These are phyloP conservation scores for Cyberlindnera maritima DNA, from an alignment of 805 yeast genomes.

Conservation along the genomic window DNA sequence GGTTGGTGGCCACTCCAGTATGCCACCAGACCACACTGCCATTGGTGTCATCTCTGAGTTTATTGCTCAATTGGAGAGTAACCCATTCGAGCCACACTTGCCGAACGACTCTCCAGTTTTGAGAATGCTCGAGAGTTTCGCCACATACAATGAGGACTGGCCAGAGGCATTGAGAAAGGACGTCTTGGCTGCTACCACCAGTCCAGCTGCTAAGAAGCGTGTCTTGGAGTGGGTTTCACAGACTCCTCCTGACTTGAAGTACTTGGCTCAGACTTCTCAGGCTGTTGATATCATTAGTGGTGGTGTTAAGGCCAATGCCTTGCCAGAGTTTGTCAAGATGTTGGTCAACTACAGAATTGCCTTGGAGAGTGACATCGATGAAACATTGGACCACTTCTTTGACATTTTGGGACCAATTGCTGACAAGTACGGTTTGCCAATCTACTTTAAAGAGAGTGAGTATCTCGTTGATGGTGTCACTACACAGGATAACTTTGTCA, in stretches of 20 bases:
- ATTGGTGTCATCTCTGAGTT: conserved; percentile 66
- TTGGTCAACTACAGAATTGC: conserved; percentile 63
- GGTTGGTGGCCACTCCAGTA: conserved; percentile 74
- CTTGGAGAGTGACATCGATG: conserved; percentile 46
- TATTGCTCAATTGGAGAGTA: conserved; percentile 48
- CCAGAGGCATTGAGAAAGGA: conserved; percentile 27
- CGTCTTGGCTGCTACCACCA: conserved; percentile 35
- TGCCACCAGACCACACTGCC: conserved; percentile 71
- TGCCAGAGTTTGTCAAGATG: conserved; percentile 56
- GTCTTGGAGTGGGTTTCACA: conserved; percentile 29
- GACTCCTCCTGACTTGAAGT: conserved; percentile 10
- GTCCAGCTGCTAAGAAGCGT: conserved; percentile 34
- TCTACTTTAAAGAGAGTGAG: conserved; percentile 17
- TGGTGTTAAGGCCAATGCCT: conserved; percentile 73
- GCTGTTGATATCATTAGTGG: conserved; percentile 45
- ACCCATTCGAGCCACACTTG: conserved; percentile 48
- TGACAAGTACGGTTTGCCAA: conserved; percentile 21
- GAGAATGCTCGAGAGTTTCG: conserved; percentile 56
- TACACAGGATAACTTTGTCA: conserved; percentile 2
- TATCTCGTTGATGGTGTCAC: neutral
- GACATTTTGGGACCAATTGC: conserved; percentile 18
- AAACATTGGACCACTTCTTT: conserved; percentile 31
- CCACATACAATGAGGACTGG: conserved; percentile 38
- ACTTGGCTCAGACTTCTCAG: conserved; percentile 23
- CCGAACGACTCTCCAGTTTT: conserved; percentile 53